Evolutionary conservation across 1,284 basidiomycete genomes (phyloP).

Genomic region (Wolfiporia cocos): DNA sequence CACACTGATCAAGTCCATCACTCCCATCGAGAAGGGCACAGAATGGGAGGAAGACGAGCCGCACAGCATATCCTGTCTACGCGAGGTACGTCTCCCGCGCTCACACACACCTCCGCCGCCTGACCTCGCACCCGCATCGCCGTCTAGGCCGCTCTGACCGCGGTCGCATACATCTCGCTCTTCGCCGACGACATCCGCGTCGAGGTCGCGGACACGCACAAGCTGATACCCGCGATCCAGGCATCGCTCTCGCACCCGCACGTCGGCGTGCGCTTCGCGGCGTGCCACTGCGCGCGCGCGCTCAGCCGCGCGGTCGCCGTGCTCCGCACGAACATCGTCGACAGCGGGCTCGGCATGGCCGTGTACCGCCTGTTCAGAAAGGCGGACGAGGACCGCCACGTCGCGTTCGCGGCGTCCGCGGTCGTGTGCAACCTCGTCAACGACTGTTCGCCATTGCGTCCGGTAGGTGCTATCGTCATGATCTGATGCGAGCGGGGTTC

Average conservation of each 20-base stretch:
- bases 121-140: neutral
- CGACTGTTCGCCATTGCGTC: constrained; percentile 78
- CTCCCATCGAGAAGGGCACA: constrained; percentile 33
- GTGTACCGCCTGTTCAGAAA: constrained; percentile 56
- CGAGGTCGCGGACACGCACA: constrained; percentile 50
- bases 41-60: constrained; percentile 59
- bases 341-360: constrained; percentile 70
- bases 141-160: constrained; percentile 62
- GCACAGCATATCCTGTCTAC: constrained; percentile 47
- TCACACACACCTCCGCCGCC: neutral
- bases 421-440: constrained; percentile 83
- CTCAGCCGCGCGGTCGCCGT: constrained; percentile 74
- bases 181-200: constrained; percentile 67
- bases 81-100: constrained; percentile 47
- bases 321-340: constrained; percentile 77
- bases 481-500: constrained; percentile 6
- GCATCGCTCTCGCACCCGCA: constrained; percentile 53
- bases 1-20: constrained; percentile 43
- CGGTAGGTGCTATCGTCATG: constrained; percentile 36
- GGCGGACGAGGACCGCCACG: constrained; percentile 60
- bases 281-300: constrained; percentile 81
- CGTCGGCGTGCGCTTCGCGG: constrained; percentile 75
- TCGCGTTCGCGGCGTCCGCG: constrained; percentile 67
- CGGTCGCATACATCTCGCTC: constrained; percentile 65
- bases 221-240: constrained; percentile 50